These are phyloP conservation scores for Saitozyma podzolica DNA, from an alignment of 768 basidiomycete species.

Conservation along the genomic window DNA sequence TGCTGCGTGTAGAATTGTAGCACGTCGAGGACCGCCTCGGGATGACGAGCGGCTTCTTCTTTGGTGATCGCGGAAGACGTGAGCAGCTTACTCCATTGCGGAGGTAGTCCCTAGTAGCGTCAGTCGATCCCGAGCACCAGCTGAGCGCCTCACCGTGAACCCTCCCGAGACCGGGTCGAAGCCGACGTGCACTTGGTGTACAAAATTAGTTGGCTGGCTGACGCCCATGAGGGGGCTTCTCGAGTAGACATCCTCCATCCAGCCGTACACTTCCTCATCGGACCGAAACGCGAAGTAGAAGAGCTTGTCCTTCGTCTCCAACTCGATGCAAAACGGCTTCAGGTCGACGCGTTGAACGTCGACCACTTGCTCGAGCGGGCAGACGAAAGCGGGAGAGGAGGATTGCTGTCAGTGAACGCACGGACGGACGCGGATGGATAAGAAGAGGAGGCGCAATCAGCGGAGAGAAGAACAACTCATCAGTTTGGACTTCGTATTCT, in stretches of 20 bases:
- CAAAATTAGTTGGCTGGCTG: slow-evolving; percentile 92
- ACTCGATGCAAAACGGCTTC: slow-evolving; percentile 87
- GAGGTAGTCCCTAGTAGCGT: slow-evolving; percentile 76
- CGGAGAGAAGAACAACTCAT: not conserved
- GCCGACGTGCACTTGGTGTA: slow-evolving; percentile 97
- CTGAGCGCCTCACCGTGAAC: slow-evolving; percentile 70
- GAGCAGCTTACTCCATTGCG: slow-evolving; percentile 95
- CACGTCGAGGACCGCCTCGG: slow-evolving; percentile 94
- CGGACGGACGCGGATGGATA: not conserved
- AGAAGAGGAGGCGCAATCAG: not conserved
- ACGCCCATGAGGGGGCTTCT: slow-evolving; percentile 91
- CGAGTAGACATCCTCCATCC: slow-evolving; percentile 95
- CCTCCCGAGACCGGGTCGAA: slow-evolving; percentile 91
- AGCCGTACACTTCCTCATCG: slow-evolving; percentile 92
- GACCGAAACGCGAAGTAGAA: slow-evolving; percentile 67
- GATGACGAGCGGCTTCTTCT: slow-evolving; percentile 95
- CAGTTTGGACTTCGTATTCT: not conserved
- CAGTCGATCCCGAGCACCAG: not conserved
- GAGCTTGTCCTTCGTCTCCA: slow-evolving; percentile 82
- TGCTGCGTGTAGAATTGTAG: slow-evolving; percentile 98
- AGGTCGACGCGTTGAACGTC: slow-evolving; percentile 89
- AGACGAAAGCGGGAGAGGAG: slow-evolving; percentile 55
- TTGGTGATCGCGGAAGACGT: slow-evolving; percentile 96
- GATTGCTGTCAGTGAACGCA: slow-evolving; percentile 13
- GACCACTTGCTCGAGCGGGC: slow-evolving; percentile 64